Base-by-base conservation (phyloP, 2,329 filamentous ascomycete species). In the Aspergillus hiratsukae region DNA sequence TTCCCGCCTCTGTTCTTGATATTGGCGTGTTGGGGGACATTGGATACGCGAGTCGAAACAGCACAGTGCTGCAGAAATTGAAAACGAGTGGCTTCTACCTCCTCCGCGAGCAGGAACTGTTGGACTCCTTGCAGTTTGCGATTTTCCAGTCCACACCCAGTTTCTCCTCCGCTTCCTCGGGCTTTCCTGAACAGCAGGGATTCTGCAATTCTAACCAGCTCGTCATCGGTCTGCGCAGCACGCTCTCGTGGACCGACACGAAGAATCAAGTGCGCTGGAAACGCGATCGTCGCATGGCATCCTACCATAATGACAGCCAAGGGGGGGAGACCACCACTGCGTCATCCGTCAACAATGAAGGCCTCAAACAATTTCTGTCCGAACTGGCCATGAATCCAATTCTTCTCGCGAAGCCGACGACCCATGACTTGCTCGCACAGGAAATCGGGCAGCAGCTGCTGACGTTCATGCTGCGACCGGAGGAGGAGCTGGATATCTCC, bases 401-500 rank as follows among this genome's bases (percentile, higher is more conserved):
- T 14, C 46, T 53, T 8, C 41, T 58, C 4, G 23, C 10, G 3
- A 8, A 45, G 7, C 49, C 28, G 6, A n/a, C 21, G 4, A 55
- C 58, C 5, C 51, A 49, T n/a, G 46, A 60, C 11, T 19, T 63
- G 3, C 37, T 67, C 0, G 59, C 61, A 1, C 8, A 52, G 1
- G 64, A 66, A 21, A 65, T 66, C 17, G 64, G 62, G 3, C 64
- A 61, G 29, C 60, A 60, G 31, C 25, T 66, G 0, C 61, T 64
- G 31, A 58, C 48, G 19, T 57, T 66, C 21, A 46, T 67, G 48
- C 31, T 65, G 4, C 58, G 55, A 55, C 57, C 57, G 9, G 54
- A 54, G 25, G 65, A 61, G 19, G 64, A 66, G 3, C 58, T 68
- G 10, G 60, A 63, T 29, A 55, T 55, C 3, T 58, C 55, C 21